These are phyloP conservation scores for Sarocladium strictum DNA, from an alignment of 2,329 filamentous ascomycete species.

Conservation along the genomic window DNA sequence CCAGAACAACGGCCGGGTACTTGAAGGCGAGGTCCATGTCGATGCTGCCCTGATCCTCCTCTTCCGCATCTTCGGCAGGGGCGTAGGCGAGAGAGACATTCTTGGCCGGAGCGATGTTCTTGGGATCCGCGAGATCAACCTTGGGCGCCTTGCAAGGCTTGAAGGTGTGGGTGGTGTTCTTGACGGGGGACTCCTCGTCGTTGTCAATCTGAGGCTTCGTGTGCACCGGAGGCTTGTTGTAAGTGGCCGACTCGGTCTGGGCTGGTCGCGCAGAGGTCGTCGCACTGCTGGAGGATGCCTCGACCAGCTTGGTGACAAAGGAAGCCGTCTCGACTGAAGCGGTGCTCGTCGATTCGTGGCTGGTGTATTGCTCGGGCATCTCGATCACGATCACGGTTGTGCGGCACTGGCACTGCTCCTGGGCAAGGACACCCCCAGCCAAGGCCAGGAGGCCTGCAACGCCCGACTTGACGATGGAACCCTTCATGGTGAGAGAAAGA, in stretches of 20 bases:
- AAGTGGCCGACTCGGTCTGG: background rate
- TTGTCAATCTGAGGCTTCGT: background rate
- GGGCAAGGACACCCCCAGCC: background rate
- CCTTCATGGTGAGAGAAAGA: background rate
- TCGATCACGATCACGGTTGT: conserved; percentile 1
- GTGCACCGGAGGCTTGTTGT: background rate
- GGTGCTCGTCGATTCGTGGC: background rate
- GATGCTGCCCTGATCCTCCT: background rate
- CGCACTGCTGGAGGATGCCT: background rate
- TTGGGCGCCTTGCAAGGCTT: background rate
- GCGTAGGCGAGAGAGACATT: background rate
- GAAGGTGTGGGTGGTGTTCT: background rate
- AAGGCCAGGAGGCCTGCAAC: background rate
- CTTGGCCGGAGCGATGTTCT: conserved; percentile 1
- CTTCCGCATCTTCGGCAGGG: background rate
- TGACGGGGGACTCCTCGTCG: background rate
- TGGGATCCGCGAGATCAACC: background rate
- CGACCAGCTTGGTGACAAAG: background rate
- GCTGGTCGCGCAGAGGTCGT: background rate
- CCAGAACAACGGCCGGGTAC: background rate
- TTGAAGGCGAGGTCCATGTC: conserved; percentile 2
- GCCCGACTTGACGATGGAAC: background rate
- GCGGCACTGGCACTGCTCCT: conserved; percentile 1
- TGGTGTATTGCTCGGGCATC: conserved; percentile 1
- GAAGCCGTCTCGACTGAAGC: background rate